Evolutionary conservation across 164 flowering plant species (phyloP), one percentile per base, ranked within the genome.

Genomic region (Annona squamosa): DNA sequence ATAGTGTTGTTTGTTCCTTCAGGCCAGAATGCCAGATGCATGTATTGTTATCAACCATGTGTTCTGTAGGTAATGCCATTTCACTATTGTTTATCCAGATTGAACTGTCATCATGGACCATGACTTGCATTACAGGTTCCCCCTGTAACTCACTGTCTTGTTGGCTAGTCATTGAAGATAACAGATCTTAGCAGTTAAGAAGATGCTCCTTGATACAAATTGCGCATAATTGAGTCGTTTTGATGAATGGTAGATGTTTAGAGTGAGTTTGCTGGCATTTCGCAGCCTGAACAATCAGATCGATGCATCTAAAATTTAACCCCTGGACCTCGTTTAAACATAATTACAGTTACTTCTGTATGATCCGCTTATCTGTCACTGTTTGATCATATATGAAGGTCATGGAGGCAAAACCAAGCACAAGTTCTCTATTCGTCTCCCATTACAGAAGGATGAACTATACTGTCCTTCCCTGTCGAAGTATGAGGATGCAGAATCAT

Each of bases 351-450:
- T 48, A 48, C 13, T 52, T 52, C 13, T 52, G 9, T 9, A 52
- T 9, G 59, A 16, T 5, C 10, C 9, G 7, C 13, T 9, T 52
- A 52, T 6, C 13, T 0, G 59, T 52, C 59, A 9, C 13, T 52
- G 59, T 0, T 52, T 7, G 17, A 52, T 52, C 9, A 52, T 52
- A 52, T 46, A 64, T 71, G 79, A 82, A 87, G 89, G 85, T 77
- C 69, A 57, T 68, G 72, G 78, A 78, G 76, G 79, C 73, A 89
- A 85, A 74, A 72, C 70, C 70, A 86, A 83, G 83, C 81, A 76
- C 74, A 89, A 81, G 73, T 82, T 87, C 78, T 79, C 87, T 18
- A 78, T 87, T 75, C 82, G 70, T 71, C 77, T 74, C 43, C 81
- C 76, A 65, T 77, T 83, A 52, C 68, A 67, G 37, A 82, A 72